Conservation (phyloP, 1,284 basidiomycete species). For the Ustilago bromivora region DNA sequence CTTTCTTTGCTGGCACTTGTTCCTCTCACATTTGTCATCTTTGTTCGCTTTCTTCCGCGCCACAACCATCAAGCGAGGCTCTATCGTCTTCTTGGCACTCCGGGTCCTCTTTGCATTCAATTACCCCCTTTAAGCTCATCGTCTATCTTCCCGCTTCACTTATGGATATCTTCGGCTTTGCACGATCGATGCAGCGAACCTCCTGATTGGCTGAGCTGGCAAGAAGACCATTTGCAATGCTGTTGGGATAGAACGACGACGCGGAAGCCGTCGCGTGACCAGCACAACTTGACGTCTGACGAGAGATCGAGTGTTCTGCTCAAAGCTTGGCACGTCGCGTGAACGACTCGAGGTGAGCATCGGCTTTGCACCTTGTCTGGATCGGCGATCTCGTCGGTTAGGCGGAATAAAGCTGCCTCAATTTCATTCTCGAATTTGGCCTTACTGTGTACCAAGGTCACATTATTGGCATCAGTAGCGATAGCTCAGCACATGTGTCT, state of each 20-base stretch:
- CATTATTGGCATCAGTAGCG: no score
- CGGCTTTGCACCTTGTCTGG: neutral
- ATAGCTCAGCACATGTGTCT: no score
- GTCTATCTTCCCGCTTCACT: neutral
- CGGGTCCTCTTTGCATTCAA: neutral
- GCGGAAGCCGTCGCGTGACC: slow-evolving; percentile 5
- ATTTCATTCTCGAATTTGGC: neutral
- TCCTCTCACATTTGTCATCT: neutral
- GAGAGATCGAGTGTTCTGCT: neutral
- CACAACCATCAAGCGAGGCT: slow-evolving; percentile 5
- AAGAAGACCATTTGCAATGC: neutral
- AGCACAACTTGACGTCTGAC: slow-evolving; percentile 15
- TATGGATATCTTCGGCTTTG: slow-evolving; percentile 8
- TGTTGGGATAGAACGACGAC: neutral
- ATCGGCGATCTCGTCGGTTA: neutral
- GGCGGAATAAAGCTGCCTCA: neutral
- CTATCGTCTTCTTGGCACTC: slow-evolving; percentile 9
- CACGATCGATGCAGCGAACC: slow-evolving; percentile 5
- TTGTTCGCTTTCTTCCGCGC: slow-evolving; percentile 3
- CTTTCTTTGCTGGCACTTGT: slow-evolving; percentile 17
- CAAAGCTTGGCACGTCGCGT: neutral
- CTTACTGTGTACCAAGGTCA: no score
- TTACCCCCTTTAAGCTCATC: neutral
- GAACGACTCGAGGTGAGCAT: neutral
- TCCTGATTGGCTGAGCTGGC: slow-evolving; percentile 8